Percentiles rank a stretch among this genome's conserved stretches.
Evolutionary conservation across 1,284 basidiomycete species (phyloP).

Genomic region (Mycena sp.): DNA sequence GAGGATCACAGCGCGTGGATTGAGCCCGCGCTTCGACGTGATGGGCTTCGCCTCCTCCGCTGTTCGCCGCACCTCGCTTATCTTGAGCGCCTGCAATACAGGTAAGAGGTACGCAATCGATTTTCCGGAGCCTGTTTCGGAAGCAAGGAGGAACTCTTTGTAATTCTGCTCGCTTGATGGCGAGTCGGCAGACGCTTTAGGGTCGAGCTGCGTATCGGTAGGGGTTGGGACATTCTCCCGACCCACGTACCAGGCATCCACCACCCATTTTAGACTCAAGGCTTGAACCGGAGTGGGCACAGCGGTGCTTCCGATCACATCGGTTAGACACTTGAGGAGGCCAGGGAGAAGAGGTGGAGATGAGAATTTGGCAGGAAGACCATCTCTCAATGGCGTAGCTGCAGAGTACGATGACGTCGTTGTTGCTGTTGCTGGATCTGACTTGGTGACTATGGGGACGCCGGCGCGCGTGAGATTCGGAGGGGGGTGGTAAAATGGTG

Average conservation of each 20-base stretch:
- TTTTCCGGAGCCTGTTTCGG: conserved; percentile 92
- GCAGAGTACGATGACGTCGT: conserved; percentile 25
- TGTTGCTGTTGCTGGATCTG: conserved; percentile 17
- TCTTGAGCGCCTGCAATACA: conserved; percentile 80
- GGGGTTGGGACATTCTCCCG: conserved; percentile 22
- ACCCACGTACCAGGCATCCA: conserved; percentile 24
- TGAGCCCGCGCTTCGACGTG: conserved; percentile 44
- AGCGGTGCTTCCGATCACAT: conserved; percentile 56
- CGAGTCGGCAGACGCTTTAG: conserved; percentile 6
- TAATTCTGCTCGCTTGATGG: conserved; percentile 38
- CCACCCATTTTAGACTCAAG: conserved; percentile 67
- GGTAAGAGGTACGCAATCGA: conserved; percentile 91
- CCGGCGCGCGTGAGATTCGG: conserved; percentile 12
- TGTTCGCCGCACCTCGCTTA: conserved; percentile 47
- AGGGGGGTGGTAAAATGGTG: conserved; percentile 18
- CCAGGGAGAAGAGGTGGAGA: conserved; percentile 76
- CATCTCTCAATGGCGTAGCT: conserved; percentile 8
- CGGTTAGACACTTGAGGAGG: conserved; percentile 62
- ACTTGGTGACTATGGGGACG: conserved; percentile 25
- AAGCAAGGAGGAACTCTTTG: conserved; percentile 77
- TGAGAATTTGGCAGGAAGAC: conserved; percentile 49
- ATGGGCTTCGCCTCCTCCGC: conserved; percentile 25
- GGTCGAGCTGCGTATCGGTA: conserved; percentile 19
- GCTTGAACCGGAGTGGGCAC: conserved; percentile 80
- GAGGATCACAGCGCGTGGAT: conserved; percentile 82